Percentiles rank a stretch among this genome's conserved stretches.
phyloP scores from a whole-genome alignment of 2,329 filamentous ascomycete genomes.

The Exserohilum turcica region DNA sequence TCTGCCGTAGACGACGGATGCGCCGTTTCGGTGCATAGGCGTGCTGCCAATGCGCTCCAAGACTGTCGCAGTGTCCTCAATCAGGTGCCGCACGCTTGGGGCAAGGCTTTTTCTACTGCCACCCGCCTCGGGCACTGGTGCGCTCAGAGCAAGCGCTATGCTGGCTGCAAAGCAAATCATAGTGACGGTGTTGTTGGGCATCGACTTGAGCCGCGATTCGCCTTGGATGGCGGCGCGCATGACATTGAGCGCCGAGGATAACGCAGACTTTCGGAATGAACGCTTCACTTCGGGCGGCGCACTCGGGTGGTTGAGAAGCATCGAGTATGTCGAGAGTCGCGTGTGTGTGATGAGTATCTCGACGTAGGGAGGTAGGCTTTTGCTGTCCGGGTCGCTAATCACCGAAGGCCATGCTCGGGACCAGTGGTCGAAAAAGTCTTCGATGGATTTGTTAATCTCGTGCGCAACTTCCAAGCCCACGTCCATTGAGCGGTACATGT shows the following conservation, averaged over 20 bases:
- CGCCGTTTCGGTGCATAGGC: constrained; percentile 69
- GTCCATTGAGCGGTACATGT: constrained; percentile 58
- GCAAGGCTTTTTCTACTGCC: constrained; percentile 35
- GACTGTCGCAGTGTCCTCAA: constrained; percentile 71
- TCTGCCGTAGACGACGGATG: constrained; percentile 65
- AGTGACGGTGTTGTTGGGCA: constrained; percentile 79
- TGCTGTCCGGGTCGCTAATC: constrained; percentile 47
- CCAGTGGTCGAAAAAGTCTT: constrained; percentile 70
- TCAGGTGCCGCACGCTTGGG: constrained; percentile 42
- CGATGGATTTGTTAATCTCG: constrained; percentile 57
- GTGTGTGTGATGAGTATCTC: constrained; percentile 75
- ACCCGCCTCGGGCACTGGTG: constrained; percentile 29
- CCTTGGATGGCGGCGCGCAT: constrained; percentile 75
- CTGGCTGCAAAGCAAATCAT: constrained; percentile 73
- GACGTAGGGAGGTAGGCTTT: constrained; percentile 70
- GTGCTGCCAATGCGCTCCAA: constrained; percentile 70
- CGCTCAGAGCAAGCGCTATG: constrained; percentile 57
- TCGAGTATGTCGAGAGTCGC: constrained; percentile 73
- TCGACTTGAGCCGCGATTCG: constrained; percentile 70
- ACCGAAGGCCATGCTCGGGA: constrained; percentile 61
- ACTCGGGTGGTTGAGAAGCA: constrained; percentile 75
- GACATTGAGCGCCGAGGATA: constrained; percentile 75
- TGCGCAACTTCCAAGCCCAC: constrained; percentile 59
- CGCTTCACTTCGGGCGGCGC: constrained; percentile 72
- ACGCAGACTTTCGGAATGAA: constrained; percentile 72